These are phyloP conservation scores for Groenewaldozyma salmanticensis DNA, from an alignment of 805 yeast species.

Conservation along the genomic window DNA sequence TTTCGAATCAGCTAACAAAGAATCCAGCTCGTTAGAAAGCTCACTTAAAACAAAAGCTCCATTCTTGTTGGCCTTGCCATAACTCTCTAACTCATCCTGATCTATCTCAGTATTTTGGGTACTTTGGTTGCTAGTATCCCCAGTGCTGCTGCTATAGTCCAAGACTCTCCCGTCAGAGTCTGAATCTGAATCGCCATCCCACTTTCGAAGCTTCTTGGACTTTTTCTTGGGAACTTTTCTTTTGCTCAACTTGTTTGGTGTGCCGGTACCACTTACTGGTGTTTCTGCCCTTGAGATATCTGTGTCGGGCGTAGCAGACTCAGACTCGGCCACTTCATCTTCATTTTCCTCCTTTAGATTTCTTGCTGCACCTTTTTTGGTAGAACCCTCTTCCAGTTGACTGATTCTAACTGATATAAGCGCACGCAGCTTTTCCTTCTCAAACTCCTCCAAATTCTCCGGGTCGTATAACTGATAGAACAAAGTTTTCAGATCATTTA, in stretches of 20 bases:
- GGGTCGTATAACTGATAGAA: constrained; percentile 19
- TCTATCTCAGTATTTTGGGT: constrained; percentile 31
- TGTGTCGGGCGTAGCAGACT: background rate
- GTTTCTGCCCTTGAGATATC: constrained; percentile 1
- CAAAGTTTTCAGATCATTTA: constrained; percentile 25
- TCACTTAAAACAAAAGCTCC: constrained; percentile 64
- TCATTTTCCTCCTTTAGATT: constrained; percentile 14
- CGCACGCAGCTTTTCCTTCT: constrained; percentile 11
- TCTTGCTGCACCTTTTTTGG: constrained; percentile 15
- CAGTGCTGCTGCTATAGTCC: constrained; percentile 14
- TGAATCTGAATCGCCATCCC: constrained; percentile 48
- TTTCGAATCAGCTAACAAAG: constrained; percentile 26
- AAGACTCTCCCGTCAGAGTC: constrained; percentile 48
- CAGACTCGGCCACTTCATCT: constrained; percentile 5
- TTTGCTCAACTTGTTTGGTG: constrained; percentile 9
- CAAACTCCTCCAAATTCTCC: constrained; percentile 17
- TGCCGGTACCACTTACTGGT: constrained; percentile 2
- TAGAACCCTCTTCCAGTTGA: background rate
- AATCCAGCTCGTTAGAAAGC: constrained; percentile 42
- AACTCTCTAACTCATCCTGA: constrained; percentile 23
- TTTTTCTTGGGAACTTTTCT: constrained; percentile 17
- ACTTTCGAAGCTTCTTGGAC: constrained; percentile 43
- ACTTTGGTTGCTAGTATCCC: constrained; percentile 25
- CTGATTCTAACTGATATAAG: background rate
- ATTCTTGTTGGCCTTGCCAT: constrained; percentile 33